Evolutionary conservation across 2,329 filamentous ascomycete species (phyloP).

Genomic region (Paradendryphiella salina): DNA sequence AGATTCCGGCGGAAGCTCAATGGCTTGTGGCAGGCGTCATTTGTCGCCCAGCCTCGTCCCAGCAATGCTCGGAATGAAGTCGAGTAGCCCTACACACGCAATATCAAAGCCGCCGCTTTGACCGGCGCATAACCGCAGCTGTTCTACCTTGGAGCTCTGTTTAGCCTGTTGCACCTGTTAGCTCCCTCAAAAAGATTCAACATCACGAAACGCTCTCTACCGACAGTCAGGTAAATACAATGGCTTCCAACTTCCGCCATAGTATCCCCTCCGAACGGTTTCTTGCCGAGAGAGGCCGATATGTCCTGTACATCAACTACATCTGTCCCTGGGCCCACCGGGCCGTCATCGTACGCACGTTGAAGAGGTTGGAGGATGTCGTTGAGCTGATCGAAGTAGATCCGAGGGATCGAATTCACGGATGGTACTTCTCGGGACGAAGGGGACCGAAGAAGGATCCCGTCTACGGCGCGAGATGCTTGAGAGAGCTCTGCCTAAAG

Average conservation of each 20-base stretch:
- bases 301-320: conserved; percentile 63
- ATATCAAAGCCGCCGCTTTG: conserved; percentile 10
- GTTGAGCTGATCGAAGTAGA: conserved; percentile 55
- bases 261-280: conserved; percentile 60
- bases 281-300: conserved; percentile 62
- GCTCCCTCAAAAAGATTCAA: too few species aligned
- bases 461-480: conserved; percentile 36
- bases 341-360: conserved; percentile 51
- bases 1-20: conserved; percentile 5
- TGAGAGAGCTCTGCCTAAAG: conserved; percentile 71
- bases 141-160: conserved; percentile 29
- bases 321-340: conserved; percentile 67
- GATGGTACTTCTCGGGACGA: conserved; percentile 40
- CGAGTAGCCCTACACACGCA: background rate
- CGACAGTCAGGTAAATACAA: conserved; percentile 58
- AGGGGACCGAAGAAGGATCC: conserved; percentile 37
- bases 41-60: background rate
- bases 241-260: conserved; percentile 60
- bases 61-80: conserved; percentile 4
- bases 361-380: conserved; percentile 57
- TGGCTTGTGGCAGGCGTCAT: conserved; percentile 3
- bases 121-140: conserved; percentile 2
- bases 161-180: too few species aligned
- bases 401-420: conserved; percentile 31
- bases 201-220: too few species aligned